Evolutionary conservation across 192 early-diverging fungal genomes (phyloP).

Genomic region (Coemansia sp.): DNA sequence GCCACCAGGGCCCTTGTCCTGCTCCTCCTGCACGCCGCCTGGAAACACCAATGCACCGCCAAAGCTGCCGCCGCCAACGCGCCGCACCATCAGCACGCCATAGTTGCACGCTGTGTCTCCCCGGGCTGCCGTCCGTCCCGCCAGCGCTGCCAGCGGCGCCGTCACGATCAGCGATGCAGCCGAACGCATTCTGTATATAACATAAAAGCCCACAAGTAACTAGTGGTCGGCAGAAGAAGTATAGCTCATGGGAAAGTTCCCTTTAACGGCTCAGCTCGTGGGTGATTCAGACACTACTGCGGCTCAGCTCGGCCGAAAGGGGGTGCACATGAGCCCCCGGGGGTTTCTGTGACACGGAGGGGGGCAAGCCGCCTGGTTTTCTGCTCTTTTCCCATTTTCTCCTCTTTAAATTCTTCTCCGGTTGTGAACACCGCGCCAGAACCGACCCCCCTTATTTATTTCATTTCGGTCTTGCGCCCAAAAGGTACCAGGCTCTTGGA

Average conservation of each 20-base stretch:
- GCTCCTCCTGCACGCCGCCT: conserved; percentile 35
- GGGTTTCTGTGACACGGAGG: neutral
- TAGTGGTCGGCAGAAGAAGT: too few relatives aligned
- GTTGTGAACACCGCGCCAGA: neutral
- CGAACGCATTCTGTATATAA: neutral
- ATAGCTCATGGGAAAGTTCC: too few relatives aligned
- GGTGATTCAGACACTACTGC: too few relatives aligned
- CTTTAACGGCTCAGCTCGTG: too few relatives aligned
- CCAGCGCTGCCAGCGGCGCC: conserved; percentile 14
- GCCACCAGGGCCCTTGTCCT: conserved; percentile 5
- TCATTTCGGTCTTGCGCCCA: neutral
- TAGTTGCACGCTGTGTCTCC: conserved; percentile 27
- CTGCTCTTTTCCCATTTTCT: neutral
- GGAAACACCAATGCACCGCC: conserved; percentile 41
- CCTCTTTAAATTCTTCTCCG: neutral
- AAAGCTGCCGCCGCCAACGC: conserved; percentile 37
- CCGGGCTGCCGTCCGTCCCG: neutral
- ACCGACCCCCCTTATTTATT: neutral
- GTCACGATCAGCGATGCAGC: conserved; percentile 47
- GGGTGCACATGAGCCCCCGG: neutral
- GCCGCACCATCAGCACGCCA: conserved; percentile 47
- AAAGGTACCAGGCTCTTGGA: neutral
- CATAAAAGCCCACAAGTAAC: neutral
- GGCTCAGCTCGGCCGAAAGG: neutral
- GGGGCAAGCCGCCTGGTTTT: neutral